Base-by-base conservation (phyloP, 2,329 filamentous ascomycete species). In the Verruconis gallopava region DNA sequence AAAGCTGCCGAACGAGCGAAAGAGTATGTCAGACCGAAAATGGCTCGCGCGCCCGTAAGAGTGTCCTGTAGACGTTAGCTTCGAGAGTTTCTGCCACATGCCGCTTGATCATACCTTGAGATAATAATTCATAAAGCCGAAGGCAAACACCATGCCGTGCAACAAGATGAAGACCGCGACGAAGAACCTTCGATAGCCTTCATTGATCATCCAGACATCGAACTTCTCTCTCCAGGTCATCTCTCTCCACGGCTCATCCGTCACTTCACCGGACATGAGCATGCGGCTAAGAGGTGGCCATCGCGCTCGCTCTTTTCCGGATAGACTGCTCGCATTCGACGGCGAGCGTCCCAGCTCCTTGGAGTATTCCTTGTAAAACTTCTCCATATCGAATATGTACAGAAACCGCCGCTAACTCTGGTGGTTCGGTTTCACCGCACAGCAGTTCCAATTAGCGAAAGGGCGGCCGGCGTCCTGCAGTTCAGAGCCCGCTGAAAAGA, bases 121-220 rank as follows among this genome's bases (percentile, higher is more conserved):
- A 21, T 77, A 70, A 55, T 85, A 91, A 58, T 89, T 80, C 59
- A 88, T 73, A 58, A 84, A 84, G 38, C 79, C 82, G 52, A 91
- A 86, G 11, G 73, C 71, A 55, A 89, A 91, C 32, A 91, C 76
- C 65, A 88, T 75, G 47, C 72, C 68, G 61, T 91, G 84, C 25
- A 83, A 63, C 35, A 81, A 56, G 53, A 81, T 71, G 61, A 89
- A 91, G 40, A 83, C 67, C 51, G 79, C 77, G 45, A 89, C 81
- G 53, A 86, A 85, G 76, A 89, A 71, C 75, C 81, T 71, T 57
- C 81, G 72, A 58, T 85, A 86, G 46, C 84, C 84, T 58, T 89
- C 84, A 57, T 89, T 89, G 47, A 89, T 80, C 83, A 91, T 88
- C 84, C 84, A 91, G 50, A 78, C 70, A 59, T 88, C 80, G 55